Percentiles rank a stretch among this genome's conserved stretches.
phyloP scores from a whole-genome alignment of 352 stramenopile species.

The Globisporangium canariense region DNA sequence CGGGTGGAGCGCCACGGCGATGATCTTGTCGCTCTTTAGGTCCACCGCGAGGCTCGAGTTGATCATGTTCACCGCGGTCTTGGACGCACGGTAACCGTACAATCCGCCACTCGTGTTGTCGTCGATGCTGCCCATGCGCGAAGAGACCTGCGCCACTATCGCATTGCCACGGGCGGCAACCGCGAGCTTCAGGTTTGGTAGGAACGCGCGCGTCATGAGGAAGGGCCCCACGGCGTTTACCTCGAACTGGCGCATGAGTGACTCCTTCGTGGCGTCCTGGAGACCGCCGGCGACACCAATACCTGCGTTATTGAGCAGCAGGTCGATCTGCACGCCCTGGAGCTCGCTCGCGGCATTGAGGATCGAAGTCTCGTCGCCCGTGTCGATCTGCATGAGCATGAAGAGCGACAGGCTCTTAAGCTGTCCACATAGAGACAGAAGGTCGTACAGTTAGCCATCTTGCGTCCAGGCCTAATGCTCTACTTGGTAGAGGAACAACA shows the following conservation, averaged over 20 bases:
- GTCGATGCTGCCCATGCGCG: slow-evolving; percentile 22
- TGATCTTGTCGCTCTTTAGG: slow-evolving; percentile 27
- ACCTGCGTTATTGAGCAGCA: slow-evolving; percentile 46
- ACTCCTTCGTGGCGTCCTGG: slow-evolving; percentile 15
- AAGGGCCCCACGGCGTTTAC: slow-evolving; percentile 13
- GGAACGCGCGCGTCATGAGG: slow-evolving; percentile 28
- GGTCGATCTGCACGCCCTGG: slow-evolving; percentile 22
- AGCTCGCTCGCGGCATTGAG: slow-evolving; percentile 14
- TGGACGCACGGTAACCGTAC: slow-evolving; percentile 56
- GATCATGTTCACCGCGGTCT: slow-evolving; percentile 53
- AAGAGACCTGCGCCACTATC: slow-evolving; percentile 24
- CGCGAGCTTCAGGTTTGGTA: slow-evolving; percentile 23
- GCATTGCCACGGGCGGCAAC: slow-evolving; percentile 11
- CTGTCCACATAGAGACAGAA: background rate
- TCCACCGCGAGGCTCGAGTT: slow-evolving; percentile 29
- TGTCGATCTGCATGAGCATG: slow-evolving; percentile 25
- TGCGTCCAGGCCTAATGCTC: background rate
- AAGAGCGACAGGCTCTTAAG: slow-evolving; percentile 16
- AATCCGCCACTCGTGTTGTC: slow-evolving; percentile 16
- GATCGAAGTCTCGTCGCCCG: slow-evolving; percentile 23
- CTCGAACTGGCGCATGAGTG: slow-evolving; percentile 31
- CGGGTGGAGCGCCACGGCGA: slow-evolving; percentile 27
- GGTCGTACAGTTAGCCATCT: background rate
- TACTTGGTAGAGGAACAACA: background rate
- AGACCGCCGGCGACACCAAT: slow-evolving; percentile 13